These are phyloP conservation scores for Fonsecaea multimorphosa DNA, from an alignment of 2,329 filamentous ascomycete genomes.

Conservation along the genomic window DNA sequence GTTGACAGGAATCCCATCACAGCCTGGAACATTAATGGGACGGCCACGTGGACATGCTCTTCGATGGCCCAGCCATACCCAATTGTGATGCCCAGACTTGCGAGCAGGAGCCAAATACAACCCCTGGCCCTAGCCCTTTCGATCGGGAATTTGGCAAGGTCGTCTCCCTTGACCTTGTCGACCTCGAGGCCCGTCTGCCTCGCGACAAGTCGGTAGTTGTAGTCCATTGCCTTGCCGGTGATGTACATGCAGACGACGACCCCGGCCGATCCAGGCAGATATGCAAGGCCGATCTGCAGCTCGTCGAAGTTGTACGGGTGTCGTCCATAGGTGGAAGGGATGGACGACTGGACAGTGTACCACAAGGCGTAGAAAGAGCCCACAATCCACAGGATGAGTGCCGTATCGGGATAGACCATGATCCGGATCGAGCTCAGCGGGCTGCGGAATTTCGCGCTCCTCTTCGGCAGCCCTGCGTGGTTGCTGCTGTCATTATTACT, in stretches of 20 bases:
- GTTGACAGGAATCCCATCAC: slow-evolving; percentile 19
- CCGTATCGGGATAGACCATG: slow-evolving; percentile 48
- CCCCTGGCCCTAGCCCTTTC: too few species aligned
- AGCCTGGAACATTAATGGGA: slow-evolving; percentile 39
- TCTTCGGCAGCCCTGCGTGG: too few species aligned
- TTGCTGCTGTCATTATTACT: too few species aligned
- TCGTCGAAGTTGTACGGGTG: slow-evolving; percentile 49
- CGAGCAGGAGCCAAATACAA: slow-evolving; percentile 21
- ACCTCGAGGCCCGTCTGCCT: slow-evolving; percentile 51
- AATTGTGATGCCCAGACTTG: slow-evolving; percentile 45
- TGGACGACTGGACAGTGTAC: slow-evolving; percentile 52
- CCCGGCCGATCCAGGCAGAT: slow-evolving; percentile 52
- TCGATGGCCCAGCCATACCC: slow-evolving; percentile 53
- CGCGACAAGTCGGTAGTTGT: slow-evolving; percentile 49
- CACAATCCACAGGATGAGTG: slow-evolving; percentile 47
- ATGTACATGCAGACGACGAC: slow-evolving; percentile 49
- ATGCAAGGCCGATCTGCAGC: slow-evolving; percentile 51
- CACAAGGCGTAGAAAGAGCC: slow-evolving; percentile 48
- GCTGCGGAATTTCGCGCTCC: too few species aligned
- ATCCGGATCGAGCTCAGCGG: too few species aligned
- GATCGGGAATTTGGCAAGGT: too few species aligned
- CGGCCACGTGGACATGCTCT: slow-evolving; percentile 43
- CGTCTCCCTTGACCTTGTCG: too few species aligned
- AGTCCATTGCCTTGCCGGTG: slow-evolving; percentile 44
- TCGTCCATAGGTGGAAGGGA: slow-evolving; percentile 47